phyloP scores from a whole-genome alignment of 2,329 filamentous ascomycete genomes.

The Blumeria hordei region DNA sequence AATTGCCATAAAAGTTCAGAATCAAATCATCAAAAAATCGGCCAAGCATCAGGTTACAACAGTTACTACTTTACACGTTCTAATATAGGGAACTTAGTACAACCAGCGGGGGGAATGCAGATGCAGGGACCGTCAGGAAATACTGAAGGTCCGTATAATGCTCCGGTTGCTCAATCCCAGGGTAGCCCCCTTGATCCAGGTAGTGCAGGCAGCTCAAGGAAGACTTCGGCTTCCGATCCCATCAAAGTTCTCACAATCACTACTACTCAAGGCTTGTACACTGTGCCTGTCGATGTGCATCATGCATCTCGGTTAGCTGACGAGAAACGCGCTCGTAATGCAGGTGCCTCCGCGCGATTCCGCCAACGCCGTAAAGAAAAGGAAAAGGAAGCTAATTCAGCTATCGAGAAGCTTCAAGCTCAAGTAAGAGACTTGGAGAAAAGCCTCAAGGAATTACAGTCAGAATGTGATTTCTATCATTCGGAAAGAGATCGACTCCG shows the following conservation, averaged over 20 bases:
- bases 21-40: conserved; percentile 11
- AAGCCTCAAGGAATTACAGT: conserved; percentile 26
- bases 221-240: conserved; percentile 14
- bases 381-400: conserved; percentile 46
- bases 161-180: conserved; percentile 11
- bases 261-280: conserved; percentile 27
- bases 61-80: conserved; percentile 13
- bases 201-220: conserved; percentile 12
- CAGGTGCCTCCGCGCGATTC: conserved; percentile 64
- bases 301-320: conserved; percentile 64
- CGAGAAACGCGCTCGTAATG: conserved; percentile 67
- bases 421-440: conserved; percentile 40
- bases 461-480: conserved; percentile 50
- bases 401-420: conserved; percentile 46
- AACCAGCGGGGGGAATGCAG: conserved; percentile 13
- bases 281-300: conserved; percentile 53
- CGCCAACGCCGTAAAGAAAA: conserved; percentile 62
- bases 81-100: conserved; percentile 9
- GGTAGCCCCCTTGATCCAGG: conserved; percentile 12
- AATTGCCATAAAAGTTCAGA: conserved; percentile 18
- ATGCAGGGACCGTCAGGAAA: conserved; percentile 11
- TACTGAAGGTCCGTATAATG: conserved; percentile 16
- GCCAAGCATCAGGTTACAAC: conserved; percentile 6
- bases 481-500: conserved; percentile 47
- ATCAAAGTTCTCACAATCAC: conserved; percentile 16